Evolutionary conservation across 1,139 yeast species (phyloP).

Genomic region (Geotrichum reessii): DNA sequence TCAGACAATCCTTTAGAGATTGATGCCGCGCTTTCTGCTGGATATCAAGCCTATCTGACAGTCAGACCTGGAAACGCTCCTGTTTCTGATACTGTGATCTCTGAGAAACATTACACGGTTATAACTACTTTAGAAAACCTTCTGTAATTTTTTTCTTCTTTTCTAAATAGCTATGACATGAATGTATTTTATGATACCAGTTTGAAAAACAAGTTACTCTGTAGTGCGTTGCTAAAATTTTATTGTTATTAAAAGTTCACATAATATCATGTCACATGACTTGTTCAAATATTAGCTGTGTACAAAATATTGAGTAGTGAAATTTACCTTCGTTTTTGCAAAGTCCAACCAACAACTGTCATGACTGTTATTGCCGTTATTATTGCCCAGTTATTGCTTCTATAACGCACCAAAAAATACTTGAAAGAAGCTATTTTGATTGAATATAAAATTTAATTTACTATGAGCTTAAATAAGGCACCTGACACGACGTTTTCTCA

Average conservation of each 20-base stretch:
- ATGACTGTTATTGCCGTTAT: too few species aligned
- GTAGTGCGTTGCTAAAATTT: too few species aligned
- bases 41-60: conserved; percentile 55
- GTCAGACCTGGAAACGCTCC: conserved; percentile 73
- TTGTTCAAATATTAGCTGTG: too few species aligned
- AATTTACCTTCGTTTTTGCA: too few species aligned
- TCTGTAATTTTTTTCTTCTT: conserved; percentile 1
- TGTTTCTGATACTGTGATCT: conserved; percentile 30
- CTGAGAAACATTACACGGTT: conserved; percentile 14
- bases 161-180: background rate
- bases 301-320: too few species aligned
- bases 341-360: too few species aligned
- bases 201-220: too few species aligned
- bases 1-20: conserved; percentile 53
- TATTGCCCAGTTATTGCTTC: too few species aligned
- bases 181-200: background rate
- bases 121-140: conserved; percentile 13
- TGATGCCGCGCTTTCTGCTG: conserved; percentile 65
- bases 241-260: too few species aligned
- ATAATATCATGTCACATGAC: too few species aligned
- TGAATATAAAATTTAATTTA: background rate
- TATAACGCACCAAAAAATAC: background rate
- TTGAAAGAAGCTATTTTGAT: background rate
- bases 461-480: background rate
- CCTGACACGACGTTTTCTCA: background rate